Evolutionary conservation across 2,329 filamentous ascomycete genomes (phyloP).

Genomic region (Pestalotiopsis sp.): DNA sequence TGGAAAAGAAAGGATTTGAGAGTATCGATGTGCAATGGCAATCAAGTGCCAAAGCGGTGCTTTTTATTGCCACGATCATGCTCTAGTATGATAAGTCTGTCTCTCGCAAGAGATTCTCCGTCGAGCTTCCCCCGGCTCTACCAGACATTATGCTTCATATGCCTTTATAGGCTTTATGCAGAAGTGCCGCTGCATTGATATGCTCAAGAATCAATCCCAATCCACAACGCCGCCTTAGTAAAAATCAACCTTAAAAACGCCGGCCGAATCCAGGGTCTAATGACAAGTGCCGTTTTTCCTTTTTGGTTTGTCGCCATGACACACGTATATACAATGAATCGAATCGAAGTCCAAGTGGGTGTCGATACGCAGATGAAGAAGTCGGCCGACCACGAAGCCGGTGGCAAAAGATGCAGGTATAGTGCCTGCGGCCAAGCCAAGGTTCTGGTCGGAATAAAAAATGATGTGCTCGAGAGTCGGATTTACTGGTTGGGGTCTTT

Average conservation of each 20-base stretch:
- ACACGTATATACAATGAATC: constrained; percentile 21
- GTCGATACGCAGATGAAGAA: constrained; percentile 21
- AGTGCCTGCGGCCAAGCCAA: neutral
- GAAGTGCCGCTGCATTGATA: constrained; percentile 7
- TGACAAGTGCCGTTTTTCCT: constrained; percentile 18
- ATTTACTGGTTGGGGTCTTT: constrained; percentile 32
- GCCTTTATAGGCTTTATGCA: neutral
- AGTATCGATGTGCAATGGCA: neutral
- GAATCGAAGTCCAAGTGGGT: constrained; percentile 22
- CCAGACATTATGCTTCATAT: constrained; percentile 10
- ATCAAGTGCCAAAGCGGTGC: neutral
- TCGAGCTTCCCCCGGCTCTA: constrained; percentile 2
- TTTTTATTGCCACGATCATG: constrained; percentile 3
- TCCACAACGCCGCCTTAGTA: constrained; percentile 15
- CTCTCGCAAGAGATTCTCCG: neutral
- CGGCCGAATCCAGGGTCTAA: constrained; percentile 17
- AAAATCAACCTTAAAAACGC: constrained; percentile 22
- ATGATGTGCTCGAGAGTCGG: neutral
- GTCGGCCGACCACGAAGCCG: constrained; percentile 15
- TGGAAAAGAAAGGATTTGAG: neutral
- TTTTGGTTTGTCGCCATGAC: constrained; percentile 15
- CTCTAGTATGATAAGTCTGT: constrained; percentile 7
- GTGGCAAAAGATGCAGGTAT: constrained; percentile 7
- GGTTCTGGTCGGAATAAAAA: neutral
- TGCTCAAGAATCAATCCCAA: constrained; percentile 13